Base-by-base conservation (phyloP, 768 basidiomycete species). In the Boletus sp. region DNA sequence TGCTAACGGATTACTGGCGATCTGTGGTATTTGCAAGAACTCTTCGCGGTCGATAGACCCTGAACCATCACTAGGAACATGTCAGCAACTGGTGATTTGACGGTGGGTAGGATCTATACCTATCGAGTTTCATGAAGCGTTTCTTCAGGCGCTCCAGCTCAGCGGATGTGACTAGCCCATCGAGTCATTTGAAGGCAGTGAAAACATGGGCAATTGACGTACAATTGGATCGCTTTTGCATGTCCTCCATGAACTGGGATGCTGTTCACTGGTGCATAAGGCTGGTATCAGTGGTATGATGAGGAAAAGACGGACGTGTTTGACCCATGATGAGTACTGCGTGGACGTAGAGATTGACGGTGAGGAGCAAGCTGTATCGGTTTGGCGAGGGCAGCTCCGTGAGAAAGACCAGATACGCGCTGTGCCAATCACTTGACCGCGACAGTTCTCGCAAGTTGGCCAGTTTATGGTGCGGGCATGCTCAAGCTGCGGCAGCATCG, bases 71-170 rank as follows among this genome's bases (percentile, higher is more conserved):
- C 94, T 93, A 51, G 49, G 19, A 30, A 19, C 23, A 39, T 41
- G 49, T 52, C 38, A 39, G 48, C 5, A 11, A 5, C 4, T 6
- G 19, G 48, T 25, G 50, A 38, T n/a, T 38, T 9, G 17, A 15
- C n/a, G 44, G 29, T 21, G 51, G n/a, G 47, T 13, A 30, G 41
- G 43, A 45, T 40, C 8, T 75, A 54, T 61, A 87, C 91, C 88
- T 90, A 72, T 99, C 97, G 63, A 99, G 87, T 76, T 99, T 99
- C 93, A 98, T 98, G 73, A 99, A 98, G 50, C 97, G 87, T 72
- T 98, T 98, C 83, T 97, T 97, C 63, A 98, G 80, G 50, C 97
- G 83, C 63, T 98, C 92, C 63, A 99, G 77, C 75, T 99, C 97
- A 45, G 85, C 82, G 46, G 88, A 90, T 19, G 92, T 98, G 86